Evolutionary conservation across 345 rosid species (phyloP).

Genomic region (Stellera chamaejasme): DNA sequence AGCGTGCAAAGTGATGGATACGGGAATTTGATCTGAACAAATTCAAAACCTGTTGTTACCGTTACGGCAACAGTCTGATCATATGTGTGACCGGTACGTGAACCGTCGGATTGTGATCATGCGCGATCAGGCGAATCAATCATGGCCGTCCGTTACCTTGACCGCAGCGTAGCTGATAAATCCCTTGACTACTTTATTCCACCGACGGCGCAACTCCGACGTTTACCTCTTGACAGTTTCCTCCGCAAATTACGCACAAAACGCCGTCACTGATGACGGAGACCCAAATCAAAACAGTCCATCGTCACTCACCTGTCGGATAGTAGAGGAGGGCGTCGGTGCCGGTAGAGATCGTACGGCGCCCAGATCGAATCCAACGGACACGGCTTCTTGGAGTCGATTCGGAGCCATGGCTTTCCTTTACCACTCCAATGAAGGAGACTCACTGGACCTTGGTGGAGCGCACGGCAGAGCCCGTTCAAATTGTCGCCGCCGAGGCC

Average conservation of each 20-base stretch:
- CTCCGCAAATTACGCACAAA: neutral
- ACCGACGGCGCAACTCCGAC: too few relatives aligned
- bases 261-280: neutral
- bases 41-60: too few relatives aligned
- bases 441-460: conserved; percentile 81
- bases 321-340: conserved; percentile 42
- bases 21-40: too few relatives aligned
- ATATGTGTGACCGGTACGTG: too few relatives aligned
- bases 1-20: too few relatives aligned
- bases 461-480: conserved; percentile 54
- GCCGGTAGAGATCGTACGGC: conserved; percentile 56
- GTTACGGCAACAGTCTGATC: too few relatives aligned
- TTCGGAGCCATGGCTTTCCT: conserved; percentile 84
- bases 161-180: too few relatives aligned
- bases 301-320: conserved; percentile 40
- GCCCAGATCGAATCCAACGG: conserved; percentile 67
- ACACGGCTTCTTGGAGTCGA: conserved; percentile 49
- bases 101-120: too few relatives aligned
- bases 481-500: conserved; percentile 88
- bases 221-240: neutral
- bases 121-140: too few relatives aligned
- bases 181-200: too few relatives aligned
- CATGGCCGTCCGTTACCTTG: too few relatives aligned
- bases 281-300: neutral
- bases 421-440: conserved; percentile 91